A percentile compares a stretch with the other conserved stretches of the same genome.
These are phyloP conservation scores for Fusarium sp. DNA, from an alignment of 2,329 filamentous ascomycete genomes.

Conservation along the genomic window DNA sequence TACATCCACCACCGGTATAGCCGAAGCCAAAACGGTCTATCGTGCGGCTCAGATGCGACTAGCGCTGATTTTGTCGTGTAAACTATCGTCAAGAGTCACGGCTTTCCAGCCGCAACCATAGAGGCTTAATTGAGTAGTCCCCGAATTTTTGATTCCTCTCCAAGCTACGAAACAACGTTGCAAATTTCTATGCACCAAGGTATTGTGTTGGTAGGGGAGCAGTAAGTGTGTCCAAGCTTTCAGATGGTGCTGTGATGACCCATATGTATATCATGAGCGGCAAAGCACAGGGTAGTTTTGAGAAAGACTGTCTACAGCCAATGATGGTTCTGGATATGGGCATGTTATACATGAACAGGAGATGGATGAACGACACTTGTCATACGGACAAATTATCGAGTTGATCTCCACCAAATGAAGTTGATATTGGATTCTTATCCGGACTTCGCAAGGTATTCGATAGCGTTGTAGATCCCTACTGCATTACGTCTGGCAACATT, in stretches of 20 bases:
- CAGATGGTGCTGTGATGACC: neutral
- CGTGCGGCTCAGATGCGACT: neutral
- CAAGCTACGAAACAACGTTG: neutral
- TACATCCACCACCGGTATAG: constrained; percentile 1
- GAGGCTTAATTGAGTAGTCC: neutral
- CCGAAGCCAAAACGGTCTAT: constrained; percentile 4
- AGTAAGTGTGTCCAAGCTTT: neutral
- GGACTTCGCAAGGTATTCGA: no score
- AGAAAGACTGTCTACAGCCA: neutral
- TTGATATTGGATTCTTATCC: no score
- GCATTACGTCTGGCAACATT: neutral
- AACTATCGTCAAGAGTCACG: neutral
- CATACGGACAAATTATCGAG: neutral
- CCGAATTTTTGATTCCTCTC: neutral
- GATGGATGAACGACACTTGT: neutral
- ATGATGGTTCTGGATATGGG: neutral
- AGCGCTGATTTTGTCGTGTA: constrained; percentile 6
- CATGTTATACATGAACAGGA: neutral
- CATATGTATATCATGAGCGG: neutral
- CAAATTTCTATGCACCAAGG: neutral
- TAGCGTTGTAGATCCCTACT: no score
- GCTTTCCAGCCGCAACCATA: neutral
- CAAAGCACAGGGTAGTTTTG: neutral
- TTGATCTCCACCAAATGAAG: no score
- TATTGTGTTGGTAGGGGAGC: neutral